Evolutionary conservation across 2,329 filamentous ascomycete genomes (phyloP).

Genomic region (Truncatella angustata): DNA sequence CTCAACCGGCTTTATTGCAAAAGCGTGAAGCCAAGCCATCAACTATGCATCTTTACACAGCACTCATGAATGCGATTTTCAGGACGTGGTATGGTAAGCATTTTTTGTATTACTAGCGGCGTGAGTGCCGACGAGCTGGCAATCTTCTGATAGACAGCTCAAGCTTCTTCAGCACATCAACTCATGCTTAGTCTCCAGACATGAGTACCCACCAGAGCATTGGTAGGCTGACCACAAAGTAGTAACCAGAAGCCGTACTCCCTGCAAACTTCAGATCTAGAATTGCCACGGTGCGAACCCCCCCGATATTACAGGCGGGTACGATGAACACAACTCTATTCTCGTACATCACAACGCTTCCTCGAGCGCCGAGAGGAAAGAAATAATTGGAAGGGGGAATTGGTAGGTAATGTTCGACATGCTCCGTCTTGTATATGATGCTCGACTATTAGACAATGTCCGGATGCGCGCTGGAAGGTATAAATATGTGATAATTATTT

Average conservation of each 20-base stretch:
- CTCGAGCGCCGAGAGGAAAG: not conserved
- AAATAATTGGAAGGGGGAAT: not conserved
- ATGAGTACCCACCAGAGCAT: conserved; percentile 2
- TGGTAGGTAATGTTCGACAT: not conserved
- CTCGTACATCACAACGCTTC: not conserved
- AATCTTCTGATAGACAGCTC: conserved; percentile 3
- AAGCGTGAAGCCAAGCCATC: too few relatives aligned
- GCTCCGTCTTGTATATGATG: not conserved
- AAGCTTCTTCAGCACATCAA: conserved; percentile 8
- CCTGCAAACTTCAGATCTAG: too few relatives aligned
- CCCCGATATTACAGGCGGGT: not conserved
- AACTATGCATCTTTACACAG: not conserved
- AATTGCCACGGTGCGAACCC: too few relatives aligned
- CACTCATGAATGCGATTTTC: not conserved
- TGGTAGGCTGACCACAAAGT: conserved; percentile 3
- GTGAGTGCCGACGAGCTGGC: conserved; percentile 7
- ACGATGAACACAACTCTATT: not conserved
- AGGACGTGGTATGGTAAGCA: not conserved
- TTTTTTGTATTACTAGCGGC: conserved; percentile 10
- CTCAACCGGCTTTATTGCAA: too few relatives aligned
- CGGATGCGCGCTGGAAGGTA: too few relatives aligned
- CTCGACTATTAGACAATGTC: too few relatives aligned
- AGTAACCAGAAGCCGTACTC: not conserved
- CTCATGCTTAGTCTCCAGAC: conserved; percentile 5
- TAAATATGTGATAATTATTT: too few relatives aligned